Evolutionary conservation across 306 rosid species (phyloP), one percentile per base, ranked within the genome.

Genomic region (Glycyrrhiza uralensis): DNA sequence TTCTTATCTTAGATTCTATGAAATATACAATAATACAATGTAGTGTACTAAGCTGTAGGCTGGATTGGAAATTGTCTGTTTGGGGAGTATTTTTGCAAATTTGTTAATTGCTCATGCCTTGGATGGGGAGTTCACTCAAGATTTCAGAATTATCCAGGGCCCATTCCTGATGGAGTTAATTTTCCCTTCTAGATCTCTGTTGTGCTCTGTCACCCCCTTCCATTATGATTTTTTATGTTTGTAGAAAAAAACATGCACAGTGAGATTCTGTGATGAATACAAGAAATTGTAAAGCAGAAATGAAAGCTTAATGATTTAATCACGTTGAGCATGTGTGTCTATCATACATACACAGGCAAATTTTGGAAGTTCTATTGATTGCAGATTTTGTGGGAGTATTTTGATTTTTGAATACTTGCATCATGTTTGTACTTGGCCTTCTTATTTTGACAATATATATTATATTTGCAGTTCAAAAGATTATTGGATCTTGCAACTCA

Each of bases 401-500:
- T 74, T 52, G 33, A 60, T 24, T 30, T 79, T 76, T 63, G 20
- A 64, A 68, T 70, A 28, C 41, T 74, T 42, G 30, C 44, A 47
- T 44, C 44, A 29, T 63, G 60, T 35, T 62, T 72, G 28, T 46
- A 20, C 59, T 57, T 39, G 5, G 28, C 3, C 22, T 50, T 49
- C 35, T 47, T 42, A 50, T 73, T 32, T 79, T 75, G 81, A 84
- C 71, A 0, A 7, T 73, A 33, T 62, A 82, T 72, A 45, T 73
- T 79, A 11, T 69, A 26, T 65, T 80, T 93, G 89, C 98, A 93
- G 98, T 81, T 6, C 80, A 80, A 66, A 80, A 71, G 71, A 66
- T 38, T 75, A 58, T 77, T 20, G 68, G 62, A 72, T 30, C 76
- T 61, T 42, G 83, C 82, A 63, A 41, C 58, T 63, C 82, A 74